Conservation (phyloP, 148 eudicot genomes). For the Beta vulgaris region DNA sequence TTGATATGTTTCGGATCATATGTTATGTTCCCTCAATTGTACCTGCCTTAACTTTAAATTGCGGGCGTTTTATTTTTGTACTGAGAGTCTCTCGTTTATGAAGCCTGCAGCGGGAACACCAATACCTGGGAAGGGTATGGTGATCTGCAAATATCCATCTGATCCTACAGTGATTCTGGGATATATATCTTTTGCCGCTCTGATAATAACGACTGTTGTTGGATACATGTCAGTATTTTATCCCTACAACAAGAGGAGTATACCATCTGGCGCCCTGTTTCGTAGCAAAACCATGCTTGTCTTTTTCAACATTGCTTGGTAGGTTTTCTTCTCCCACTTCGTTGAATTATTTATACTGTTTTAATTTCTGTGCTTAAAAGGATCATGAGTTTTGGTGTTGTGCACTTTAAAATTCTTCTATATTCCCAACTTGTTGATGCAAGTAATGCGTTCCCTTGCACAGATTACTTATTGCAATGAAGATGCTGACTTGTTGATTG, state of each 20-base stretch:
- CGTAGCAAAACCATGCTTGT: slow-evolving; percentile 58
- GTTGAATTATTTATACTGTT: neutral
- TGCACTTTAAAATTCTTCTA: neutral
- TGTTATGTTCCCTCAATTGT: neutral
- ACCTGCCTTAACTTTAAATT: neutral
- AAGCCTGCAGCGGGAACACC: slow-evolving; percentile 82
- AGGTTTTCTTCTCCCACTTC: slow-evolving; percentile 28
- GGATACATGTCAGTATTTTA: slow-evolving; percentile 65
- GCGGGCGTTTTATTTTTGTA: neutral
- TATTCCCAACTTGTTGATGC: neutral
- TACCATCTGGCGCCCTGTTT: slow-evolving; percentile 71
- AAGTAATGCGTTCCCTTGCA: neutral
- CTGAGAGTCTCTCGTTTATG: slow-evolving; percentile 10
- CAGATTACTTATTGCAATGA: neutral
- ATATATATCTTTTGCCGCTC: slow-evolving; percentile 54
- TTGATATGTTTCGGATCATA: too few species aligned
- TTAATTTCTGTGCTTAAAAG: neutral
- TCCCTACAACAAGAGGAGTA: slow-evolving; percentile 69
- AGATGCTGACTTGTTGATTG: neutral
- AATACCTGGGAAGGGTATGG: slow-evolving; percentile 65
- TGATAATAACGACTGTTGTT: slow-evolving; percentile 39
- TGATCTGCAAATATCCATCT: slow-evolving; percentile 80
- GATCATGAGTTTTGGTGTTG: neutral
- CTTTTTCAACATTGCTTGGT: slow-evolving; percentile 85
- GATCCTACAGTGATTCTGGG: slow-evolving; percentile 76